Base-by-base conservation (phyloP, 441 rosid species). In the Mallotus repandus region DNA sequence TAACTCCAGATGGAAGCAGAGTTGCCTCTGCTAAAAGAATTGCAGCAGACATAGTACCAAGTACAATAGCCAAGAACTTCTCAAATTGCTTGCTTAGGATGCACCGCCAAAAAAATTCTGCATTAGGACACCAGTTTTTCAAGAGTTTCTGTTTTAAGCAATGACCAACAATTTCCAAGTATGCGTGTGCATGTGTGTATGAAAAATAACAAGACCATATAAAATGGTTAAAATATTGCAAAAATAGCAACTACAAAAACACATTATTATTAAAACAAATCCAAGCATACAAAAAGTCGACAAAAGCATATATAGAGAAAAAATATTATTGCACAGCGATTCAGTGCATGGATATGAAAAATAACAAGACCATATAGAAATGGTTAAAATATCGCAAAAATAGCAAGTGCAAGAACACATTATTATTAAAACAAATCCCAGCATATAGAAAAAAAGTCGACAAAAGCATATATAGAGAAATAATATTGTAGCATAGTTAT, bases 1-100 rank as follows among this genome's bases (percentile, higher is more conserved):
- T 89, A 77, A 96, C 83, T 29, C 85, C 86, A 72, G 86, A 83
- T 10, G 87, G 89, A 69, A 96, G 88, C 32, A 96, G 87, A 71
- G 96, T 96, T 60, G 98, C 97, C 86, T 96, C 98, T 52, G 99
- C 99, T 74, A 96, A 86, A 77, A 96, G 97, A 88, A 94, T 96
- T 69, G 98, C 98, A 53, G 83, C 98, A 7, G 99, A 92, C 92
- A 96, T 94, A 54, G 88, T 82, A 59, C 96, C 95, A 46, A 89
- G 87, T 65, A 89, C 50, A 63, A 92, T 65, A 68, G 99, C 98
- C 75, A 88, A 87, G 68, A 86, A 76, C 88, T 85, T 88, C 81
- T 86, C 72, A 72, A 88, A 80, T 78, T 92, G 91, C 77, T 89
- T 89, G 70, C 83, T 83, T 71, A 92, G 46, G 66, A 92, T 81